Percentiles rank a stretch among this genome's conserved stretches.
phyloP scores from a whole-genome alignment of 176 grass and related monocot genomes.

The Microstegium vimineum region DNA sequence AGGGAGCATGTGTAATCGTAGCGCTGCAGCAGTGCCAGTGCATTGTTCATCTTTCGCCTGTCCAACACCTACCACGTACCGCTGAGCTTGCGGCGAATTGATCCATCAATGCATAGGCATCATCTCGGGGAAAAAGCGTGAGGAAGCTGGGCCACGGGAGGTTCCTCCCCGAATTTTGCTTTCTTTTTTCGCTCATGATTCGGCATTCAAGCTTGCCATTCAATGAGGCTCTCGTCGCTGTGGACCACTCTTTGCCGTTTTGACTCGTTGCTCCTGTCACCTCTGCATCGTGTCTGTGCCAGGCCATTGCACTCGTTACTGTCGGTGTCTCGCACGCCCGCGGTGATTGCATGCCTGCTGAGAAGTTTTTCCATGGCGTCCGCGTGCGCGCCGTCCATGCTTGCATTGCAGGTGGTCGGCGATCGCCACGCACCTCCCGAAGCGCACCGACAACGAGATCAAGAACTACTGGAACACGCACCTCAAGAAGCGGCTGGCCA shows the following conservation, averaged over 20 bases:
- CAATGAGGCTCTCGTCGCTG: slow-evolving; percentile 1
- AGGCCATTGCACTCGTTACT: neutral
- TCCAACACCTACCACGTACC: neutral
- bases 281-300: slow-evolving; percentile 21
- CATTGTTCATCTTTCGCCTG: neutral
- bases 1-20: neutral
- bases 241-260: slow-evolving; percentile 36
- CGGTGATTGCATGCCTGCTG: neutral
- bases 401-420: slow-evolving; percentile 64
- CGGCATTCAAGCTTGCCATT: slow-evolving; percentile 48
- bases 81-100: slow-evolving; percentile 2
- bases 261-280: slow-evolving; percentile 24
- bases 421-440: slow-evolving; percentile 61
- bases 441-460: slow-evolving; percentile 84
- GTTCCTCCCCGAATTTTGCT: slow-evolving; percentile 27
- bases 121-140: slow-evolving; percentile 31
- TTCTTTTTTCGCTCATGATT: slow-evolving; percentile 28
- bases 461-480: slow-evolving; percentile 95
- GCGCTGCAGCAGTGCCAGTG: too few species aligned
- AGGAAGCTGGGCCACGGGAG: slow-evolving; percentile 15
- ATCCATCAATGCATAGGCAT: slow-evolving; percentile 24
- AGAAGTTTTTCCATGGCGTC: neutral
- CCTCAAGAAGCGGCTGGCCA: slow-evolving; percentile 72
- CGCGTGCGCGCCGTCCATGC: neutral
- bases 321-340: neutral